phyloP scores from a whole-genome alignment of 176 grass and related monocot species.

The Tillandsia fasciculata region DNA sequence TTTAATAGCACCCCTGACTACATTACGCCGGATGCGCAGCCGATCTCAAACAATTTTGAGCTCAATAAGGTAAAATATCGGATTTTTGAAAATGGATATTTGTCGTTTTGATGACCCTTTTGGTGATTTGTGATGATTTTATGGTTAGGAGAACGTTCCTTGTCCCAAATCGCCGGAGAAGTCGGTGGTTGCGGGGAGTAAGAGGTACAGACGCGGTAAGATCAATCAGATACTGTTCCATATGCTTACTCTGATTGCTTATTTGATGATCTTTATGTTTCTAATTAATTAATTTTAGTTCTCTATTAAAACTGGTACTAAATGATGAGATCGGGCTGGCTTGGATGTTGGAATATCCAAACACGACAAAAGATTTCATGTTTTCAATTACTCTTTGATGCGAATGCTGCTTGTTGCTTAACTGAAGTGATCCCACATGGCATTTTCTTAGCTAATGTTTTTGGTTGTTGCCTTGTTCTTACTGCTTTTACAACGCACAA shows the following conservation, averaged over 20 bases:
- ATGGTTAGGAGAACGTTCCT: constrained; percentile 57
- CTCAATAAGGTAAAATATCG: constrained; percentile 42
- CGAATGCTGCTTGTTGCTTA: background rate
- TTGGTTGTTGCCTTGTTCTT: background rate
- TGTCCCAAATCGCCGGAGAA: constrained; percentile 93
- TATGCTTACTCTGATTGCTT: background rate
- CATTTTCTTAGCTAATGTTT: background rate
- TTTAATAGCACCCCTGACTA: constrained; percentile 79
- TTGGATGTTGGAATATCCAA: too few species aligned
- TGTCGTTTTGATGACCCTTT: background rate
- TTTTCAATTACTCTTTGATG: background rate
- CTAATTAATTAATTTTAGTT: too few species aligned
- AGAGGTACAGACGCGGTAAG: constrained; percentile 67
- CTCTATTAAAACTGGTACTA: too few species aligned
- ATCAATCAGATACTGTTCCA: background rate
- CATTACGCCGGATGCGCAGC: constrained; percentile 71
- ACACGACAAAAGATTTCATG: too few species aligned
- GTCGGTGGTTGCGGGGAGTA: constrained; percentile 45
- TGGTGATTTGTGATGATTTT: constrained; percentile 3
- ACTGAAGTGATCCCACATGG: background rate
- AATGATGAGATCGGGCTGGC: too few species aligned
- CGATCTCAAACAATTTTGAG: constrained; percentile 36
- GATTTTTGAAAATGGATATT: background rate
- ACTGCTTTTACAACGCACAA: background rate
- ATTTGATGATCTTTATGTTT: background rate